Evolutionary conservation across 1,139 yeast genomes (phyloP).

Genomic region (Debaryomyces fabryi): DNA sequence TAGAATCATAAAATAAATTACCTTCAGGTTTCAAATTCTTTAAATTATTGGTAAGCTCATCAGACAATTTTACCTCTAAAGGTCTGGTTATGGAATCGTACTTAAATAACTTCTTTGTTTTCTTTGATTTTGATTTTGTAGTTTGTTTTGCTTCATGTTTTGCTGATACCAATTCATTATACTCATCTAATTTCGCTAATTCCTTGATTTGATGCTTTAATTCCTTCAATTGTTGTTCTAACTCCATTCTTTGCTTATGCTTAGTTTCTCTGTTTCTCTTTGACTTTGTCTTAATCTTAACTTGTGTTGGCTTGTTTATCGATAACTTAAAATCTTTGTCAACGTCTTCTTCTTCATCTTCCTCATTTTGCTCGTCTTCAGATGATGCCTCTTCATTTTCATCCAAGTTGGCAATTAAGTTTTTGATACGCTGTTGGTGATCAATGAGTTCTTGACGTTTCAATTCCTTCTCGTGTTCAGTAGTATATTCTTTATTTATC

Average conservation of each 20-base stretch:
- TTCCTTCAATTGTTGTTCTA: conserved; percentile 60
- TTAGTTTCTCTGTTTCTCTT: conserved; percentile 74
- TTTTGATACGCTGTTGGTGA: conserved; percentile 64
- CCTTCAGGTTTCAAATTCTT: conserved; percentile 92
- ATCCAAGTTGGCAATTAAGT: conserved; percentile 61
- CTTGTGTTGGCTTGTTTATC: conserved; percentile 67
- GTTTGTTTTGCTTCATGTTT: conserved; percentile 20
- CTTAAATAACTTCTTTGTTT: conserved; percentile 47
- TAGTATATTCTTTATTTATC: conserved; percentile 64
- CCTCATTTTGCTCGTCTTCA: conserved; percentile 44
- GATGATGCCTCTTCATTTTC: conserved; percentile 55
- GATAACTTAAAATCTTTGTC: conserved; percentile 51
- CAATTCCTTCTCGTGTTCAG: conserved; percentile 69
- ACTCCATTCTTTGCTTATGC: conserved; percentile 60
- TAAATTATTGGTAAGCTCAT: conserved; percentile 84
- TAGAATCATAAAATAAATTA: conserved; percentile 76
- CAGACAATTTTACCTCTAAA: conserved; percentile 84
- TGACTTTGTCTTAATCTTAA: conserved; percentile 74
- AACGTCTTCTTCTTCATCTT: conserved; percentile 25
- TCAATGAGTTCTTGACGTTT: conserved; percentile 61
- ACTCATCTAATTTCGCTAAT: conserved; percentile 57
- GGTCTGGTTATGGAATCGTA: conserved; percentile 63
- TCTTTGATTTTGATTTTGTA: conserved; percentile 26
- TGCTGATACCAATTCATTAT: conserved; percentile 43
- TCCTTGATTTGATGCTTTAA: conserved; percentile 60